These are phyloP conservation scores for Cenococcum geophilum DNA, from an alignment of 495 filamentous ascomycete genomes.

Conservation along the genomic window DNA sequence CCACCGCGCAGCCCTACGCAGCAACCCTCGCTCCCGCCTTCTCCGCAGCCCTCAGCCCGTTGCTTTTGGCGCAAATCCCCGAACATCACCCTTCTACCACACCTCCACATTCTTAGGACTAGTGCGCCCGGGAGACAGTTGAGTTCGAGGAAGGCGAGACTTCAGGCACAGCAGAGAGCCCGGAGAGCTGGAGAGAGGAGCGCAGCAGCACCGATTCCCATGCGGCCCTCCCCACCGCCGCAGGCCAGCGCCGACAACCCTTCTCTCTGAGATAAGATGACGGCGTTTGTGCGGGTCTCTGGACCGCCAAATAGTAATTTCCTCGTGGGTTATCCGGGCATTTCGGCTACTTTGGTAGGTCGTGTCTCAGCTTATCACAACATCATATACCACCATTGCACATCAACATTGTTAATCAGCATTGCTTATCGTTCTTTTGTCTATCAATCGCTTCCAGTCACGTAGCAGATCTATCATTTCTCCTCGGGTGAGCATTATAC, in stretches of 20 bases:
- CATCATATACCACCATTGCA: too few species aligned
- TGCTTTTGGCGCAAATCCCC: too few species aligned
- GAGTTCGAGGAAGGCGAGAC: too few species aligned
- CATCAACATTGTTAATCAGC: too few species aligned
- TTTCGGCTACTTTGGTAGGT: conserved; percentile 92
- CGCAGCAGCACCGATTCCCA: conserved; percentile 19
- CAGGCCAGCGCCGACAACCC: conserved; percentile 26
- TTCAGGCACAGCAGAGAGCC: background rate
- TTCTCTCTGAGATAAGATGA: conserved; percentile 47
- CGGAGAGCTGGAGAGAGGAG: background rate
- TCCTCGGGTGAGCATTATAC: background rate
- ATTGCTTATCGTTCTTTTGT: too few species aligned
- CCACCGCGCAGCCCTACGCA: conserved; percentile 1
- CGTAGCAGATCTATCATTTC: background rate
- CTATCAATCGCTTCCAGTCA: too few species aligned
- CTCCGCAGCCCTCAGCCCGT: background rate
- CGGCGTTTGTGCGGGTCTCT: conserved; percentile 93
- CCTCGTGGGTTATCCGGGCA: conserved; percentile 93
- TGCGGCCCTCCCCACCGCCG: conserved; percentile 22
- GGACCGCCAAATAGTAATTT: conserved; percentile 96
- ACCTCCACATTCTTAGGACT: too few species aligned
- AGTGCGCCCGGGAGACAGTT: too few species aligned
- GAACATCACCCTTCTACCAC: background rate
- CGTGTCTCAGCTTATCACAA: background rate
- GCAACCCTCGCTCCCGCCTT: background rate